Conservation (phyloP, 1,284 basidiomycete species). For the Trichosporon sp. region DNA sequence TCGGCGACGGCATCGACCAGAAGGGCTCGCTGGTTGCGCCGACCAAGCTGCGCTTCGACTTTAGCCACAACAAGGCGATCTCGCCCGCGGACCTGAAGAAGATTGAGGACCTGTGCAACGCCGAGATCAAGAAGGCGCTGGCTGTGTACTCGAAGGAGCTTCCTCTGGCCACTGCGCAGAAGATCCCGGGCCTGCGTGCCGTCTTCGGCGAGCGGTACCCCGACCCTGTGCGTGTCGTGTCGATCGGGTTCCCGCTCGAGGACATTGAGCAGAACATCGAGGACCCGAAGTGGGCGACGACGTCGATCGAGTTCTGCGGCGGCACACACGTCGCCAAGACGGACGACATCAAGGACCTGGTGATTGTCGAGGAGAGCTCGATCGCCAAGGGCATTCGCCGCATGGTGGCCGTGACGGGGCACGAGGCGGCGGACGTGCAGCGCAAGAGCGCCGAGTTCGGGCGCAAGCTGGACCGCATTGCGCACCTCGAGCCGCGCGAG, state of each 20-base stretch:
- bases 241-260: constrained; percentile 78
- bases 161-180: constrained; percentile 70
- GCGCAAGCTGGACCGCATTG: constrained; percentile 63
- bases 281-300: constrained; percentile 83
- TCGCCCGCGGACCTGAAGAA: constrained; percentile 66
- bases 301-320: constrained; percentile 95
- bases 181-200: constrained; percentile 88
- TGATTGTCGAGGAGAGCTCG: constrained; percentile 90
- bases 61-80: constrained; percentile 90
- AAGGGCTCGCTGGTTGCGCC: constrained; percentile 96
- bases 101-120: constrained; percentile 78
- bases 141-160: constrained; percentile 85
- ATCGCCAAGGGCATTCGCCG: constrained; percentile 98
- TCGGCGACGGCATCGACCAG: constrained; percentile 96
- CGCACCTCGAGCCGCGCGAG: constrained; percentile 64
- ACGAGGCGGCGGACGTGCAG: constrained; percentile 80
- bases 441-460: constrained; percentile 65
- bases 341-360: constrained; percentile 91
- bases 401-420: constrained; percentile 88
- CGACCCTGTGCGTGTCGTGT: constrained; percentile 92
- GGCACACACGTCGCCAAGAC: constrained; percentile 97
- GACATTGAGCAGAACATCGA: constrained; percentile 79
- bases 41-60: constrained; percentile 94
- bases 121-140: constrained; percentile 88
- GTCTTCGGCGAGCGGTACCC: constrained; percentile 98